Evolutionary conservation across 352 stramenopile species (phyloP), one percentile per base, ranked within the genome.

Genomic region (Blastocystis sp.): DNA sequence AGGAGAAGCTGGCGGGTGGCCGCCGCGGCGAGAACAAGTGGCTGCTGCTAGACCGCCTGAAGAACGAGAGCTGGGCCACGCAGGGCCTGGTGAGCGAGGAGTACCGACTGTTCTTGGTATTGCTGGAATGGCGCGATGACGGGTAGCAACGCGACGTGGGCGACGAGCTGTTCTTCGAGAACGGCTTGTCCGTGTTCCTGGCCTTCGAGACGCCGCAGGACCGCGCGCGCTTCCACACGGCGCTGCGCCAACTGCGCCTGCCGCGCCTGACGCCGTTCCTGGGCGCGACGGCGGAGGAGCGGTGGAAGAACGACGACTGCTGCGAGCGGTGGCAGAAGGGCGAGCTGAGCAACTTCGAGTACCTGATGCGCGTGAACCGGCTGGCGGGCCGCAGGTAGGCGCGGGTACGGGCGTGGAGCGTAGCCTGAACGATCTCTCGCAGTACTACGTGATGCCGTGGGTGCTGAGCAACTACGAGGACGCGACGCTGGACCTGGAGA

Each of bases 361-460:
- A 99, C 91, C 91, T 99, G 24, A 95, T 98, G 91, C 92, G 96
- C 52, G 91, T 99, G 24, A 99, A 99, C 92, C 95, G 94, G 3
- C 92, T 98, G 10, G 96, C 96, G 0, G 96, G 97, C 34, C 89
- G 96, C 9, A 97, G 93, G 42, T 97, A 96, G 48, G 14, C 6
- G 6, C 6, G 6, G 48, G 62, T 68, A 19, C 7, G 24, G 62
- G 34, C 7, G 62, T 42, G 62, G 17, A 21, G 24, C 62, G 34
- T 21, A 81, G 71, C 21, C 63, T 52, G 91, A 97, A 98, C 89
- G 93, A 95, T 89, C 78, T 95, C 38, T 91, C 90, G 14, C 91
- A 94, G 76, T 98, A 98, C 89, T 95, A 95, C 1, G 93, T 98
- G 21, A 97, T 98, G 89, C 96, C 96, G 45, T 98, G 96, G 96